Conservation (phyloP, 768 basidiomycete genomes). For the Coprinopsis marcescibilis region DNA sequence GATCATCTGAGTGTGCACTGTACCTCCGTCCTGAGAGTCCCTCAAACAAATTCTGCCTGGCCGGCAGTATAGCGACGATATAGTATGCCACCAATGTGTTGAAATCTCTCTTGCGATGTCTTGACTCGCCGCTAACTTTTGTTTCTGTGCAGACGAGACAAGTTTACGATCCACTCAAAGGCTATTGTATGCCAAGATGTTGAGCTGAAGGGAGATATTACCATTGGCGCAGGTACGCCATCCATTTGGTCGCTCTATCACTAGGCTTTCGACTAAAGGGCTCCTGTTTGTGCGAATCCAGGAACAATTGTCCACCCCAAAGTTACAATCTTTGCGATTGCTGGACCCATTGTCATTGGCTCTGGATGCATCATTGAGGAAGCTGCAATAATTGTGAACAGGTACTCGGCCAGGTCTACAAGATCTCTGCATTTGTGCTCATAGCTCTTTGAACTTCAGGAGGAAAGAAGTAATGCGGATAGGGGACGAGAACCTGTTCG, state of each 20-base stretch:
- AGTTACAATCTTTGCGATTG: slow-evolving; percentile 87
- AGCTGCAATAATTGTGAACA: slow-evolving; percentile 82
- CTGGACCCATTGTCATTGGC: slow-evolving; percentile 88
- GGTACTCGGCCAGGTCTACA: slow-evolving; percentile 35
- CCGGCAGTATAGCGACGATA: not conserved
- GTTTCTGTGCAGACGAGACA: slow-evolving; percentile 59
- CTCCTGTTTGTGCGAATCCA: slow-evolving; percentile 17
- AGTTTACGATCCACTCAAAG: slow-evolving; percentile 85
- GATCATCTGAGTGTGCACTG: not conserved
- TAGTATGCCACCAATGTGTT: slow-evolving; percentile 36
- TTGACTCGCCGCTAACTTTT: slow-evolving; percentile 6
- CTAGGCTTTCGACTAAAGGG: not conserved
- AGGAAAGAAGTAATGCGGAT: slow-evolving; percentile 87
- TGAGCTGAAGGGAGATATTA: slow-evolving; percentile 91
- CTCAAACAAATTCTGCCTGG: not conserved
- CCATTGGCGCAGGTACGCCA: slow-evolving; percentile 79
- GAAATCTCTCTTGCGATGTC: slow-evolving; percentile 7
- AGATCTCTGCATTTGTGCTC: not conserved
- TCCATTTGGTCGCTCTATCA: not conserved
- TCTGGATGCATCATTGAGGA: slow-evolving; percentile 90
- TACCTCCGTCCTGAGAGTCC: not conserved
- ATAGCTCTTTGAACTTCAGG: slow-evolving; percentile 24
- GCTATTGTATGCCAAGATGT: slow-evolving; percentile 91
- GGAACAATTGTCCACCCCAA: slow-evolving; percentile 91
- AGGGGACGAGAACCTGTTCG: slow-evolving; percentile 90